Evolutionary conservation across 495 filamentous ascomycete genomes (phyloP).

Genomic region (Amphirosellinia nigrospora): DNA sequence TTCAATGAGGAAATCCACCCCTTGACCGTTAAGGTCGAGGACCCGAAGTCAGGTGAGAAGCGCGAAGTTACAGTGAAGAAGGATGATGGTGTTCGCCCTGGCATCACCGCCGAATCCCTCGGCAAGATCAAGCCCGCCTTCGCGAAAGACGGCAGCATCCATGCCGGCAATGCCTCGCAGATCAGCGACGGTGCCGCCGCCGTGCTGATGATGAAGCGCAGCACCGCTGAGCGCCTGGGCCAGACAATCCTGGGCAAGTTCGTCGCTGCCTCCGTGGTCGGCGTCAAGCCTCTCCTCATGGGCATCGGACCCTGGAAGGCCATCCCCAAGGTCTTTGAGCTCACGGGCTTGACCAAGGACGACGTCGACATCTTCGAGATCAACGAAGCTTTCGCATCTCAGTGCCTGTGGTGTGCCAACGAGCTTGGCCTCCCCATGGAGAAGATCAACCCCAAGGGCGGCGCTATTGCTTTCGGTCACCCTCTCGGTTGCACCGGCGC

Average conservation of each 20-base stretch:
- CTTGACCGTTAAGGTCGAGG: constrained; percentile 78
- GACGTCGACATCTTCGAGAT: constrained; percentile 99
- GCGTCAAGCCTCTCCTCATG: constrained; percentile 93
- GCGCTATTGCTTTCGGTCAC: constrained; percentile 98
- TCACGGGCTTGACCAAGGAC: constrained; percentile 79
- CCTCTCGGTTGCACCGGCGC: constrained; percentile 94
- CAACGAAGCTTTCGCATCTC: constrained; percentile 97
- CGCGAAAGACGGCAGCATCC: constrained; percentile 88
- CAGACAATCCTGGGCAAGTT: constrained; percentile 90
- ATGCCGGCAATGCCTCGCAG: constrained; percentile 94
- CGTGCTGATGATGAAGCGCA: constrained; percentile 93
- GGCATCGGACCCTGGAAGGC: constrained; percentile 95
- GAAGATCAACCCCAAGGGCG: constrained; percentile 97
- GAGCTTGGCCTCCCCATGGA: constrained; percentile 79
- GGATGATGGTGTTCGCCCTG: constrained; percentile 86
- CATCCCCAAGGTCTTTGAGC: constrained; percentile 87
- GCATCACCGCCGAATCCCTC: constrained; percentile 85
- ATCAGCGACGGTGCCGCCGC: constrained; percentile 96
- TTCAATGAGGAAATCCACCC: constrained; percentile 95
- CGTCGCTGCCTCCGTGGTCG: constrained; percentile 81
- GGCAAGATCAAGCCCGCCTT: constrained; percentile 91
- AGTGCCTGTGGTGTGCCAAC: constrained; percentile 92
- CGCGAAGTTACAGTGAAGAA: constrained; percentile 81
- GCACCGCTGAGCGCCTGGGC: constrained; percentile 83
- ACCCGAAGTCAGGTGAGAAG: constrained; percentile 89